phyloP scores from a whole-genome alignment of 371 early-diverging fungal genomes.

The Circinella minor region DNA sequence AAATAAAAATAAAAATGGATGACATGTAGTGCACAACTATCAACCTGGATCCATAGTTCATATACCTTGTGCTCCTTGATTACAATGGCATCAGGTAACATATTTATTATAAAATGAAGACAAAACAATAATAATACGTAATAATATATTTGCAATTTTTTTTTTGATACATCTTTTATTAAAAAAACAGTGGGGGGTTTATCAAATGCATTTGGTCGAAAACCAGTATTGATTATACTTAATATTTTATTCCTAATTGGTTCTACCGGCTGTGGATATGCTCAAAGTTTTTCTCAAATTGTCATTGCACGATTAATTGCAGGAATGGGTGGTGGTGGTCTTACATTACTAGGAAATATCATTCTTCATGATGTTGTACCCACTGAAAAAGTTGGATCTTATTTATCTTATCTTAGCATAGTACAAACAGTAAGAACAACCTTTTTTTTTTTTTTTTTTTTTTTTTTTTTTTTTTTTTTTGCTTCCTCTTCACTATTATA shows the following conservation, averaged over 20 bases:
- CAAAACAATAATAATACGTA: conserved; percentile 10
- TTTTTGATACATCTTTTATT: neutral
- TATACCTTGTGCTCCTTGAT: conserved; percentile 8
- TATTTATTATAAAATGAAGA: no score
- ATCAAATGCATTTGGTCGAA: conserved; percentile 74
- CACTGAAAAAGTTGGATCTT: conserved; percentile 45
- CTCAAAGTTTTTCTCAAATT: conserved; percentile 61
- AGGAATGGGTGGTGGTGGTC: conserved; percentile 79
- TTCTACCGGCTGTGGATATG: conserved; percentile 59
- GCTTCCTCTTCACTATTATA: no score
- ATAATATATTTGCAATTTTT: neutral
- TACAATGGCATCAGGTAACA: conserved; percentile 53
- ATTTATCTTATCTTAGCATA: conserved; percentile 31
- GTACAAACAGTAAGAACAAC: conserved; percentile 27
- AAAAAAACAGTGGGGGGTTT: conserved; percentile 46
- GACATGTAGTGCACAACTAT: neutral
- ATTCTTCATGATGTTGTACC: conserved; percentile 48
- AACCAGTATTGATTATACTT: conserved; percentile 54
- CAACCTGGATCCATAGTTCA: conserved; percentile 9
- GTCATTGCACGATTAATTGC: conserved; percentile 78
- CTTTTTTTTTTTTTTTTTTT: neutral
- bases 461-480: neutral
- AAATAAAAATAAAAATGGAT: no score
- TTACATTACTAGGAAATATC: conserved; percentile 41
- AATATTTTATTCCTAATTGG: conserved; percentile 60